Evolutionary conservation across 345 rosid genomes (phyloP).

Genomic region (Eucalyptus curtisii): DNA sequence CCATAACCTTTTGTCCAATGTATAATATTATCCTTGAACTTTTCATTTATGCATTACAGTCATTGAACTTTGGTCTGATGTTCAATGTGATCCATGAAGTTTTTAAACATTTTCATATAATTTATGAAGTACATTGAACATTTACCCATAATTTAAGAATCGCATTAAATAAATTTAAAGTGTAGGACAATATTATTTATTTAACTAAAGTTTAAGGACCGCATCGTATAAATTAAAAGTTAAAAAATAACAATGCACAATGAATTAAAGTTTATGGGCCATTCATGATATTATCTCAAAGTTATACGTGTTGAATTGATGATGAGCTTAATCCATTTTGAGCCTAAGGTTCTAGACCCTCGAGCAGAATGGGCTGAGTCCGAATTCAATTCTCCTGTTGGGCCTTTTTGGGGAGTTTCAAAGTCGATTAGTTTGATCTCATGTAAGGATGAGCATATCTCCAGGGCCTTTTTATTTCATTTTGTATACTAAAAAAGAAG

Average conservation of each 20-base stretch:
- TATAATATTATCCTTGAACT: background rate
- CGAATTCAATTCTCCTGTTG: background rate
- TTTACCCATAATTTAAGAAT: rapidly evolving
- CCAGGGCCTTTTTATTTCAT: background rate
- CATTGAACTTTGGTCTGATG: rapidly evolving
- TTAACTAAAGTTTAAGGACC: background rate
- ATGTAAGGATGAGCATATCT: background rate
- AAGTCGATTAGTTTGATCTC: background rate
- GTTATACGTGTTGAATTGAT: background rate
- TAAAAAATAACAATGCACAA: background rate
- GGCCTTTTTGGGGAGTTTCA: background rate
- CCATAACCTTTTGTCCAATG: rapidly evolving
- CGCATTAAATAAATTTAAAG: background rate
- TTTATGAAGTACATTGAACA: background rate
- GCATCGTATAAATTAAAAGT: rapidly evolving
- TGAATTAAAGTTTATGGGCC: background rate
- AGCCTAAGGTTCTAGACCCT: background rate
- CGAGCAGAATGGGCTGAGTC: background rate
- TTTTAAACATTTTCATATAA: background rate
- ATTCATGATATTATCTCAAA: background rate
- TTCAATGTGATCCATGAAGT: background rate
- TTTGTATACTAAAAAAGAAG: background rate
- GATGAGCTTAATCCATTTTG: background rate
- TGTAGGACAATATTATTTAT: too few relatives aligned
- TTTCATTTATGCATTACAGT: background rate